These are phyloP conservation scores for Aspergillus floridensis DNA, from an alignment of 2,329 filamentous ascomycete species.

Conservation along the genomic window DNA sequence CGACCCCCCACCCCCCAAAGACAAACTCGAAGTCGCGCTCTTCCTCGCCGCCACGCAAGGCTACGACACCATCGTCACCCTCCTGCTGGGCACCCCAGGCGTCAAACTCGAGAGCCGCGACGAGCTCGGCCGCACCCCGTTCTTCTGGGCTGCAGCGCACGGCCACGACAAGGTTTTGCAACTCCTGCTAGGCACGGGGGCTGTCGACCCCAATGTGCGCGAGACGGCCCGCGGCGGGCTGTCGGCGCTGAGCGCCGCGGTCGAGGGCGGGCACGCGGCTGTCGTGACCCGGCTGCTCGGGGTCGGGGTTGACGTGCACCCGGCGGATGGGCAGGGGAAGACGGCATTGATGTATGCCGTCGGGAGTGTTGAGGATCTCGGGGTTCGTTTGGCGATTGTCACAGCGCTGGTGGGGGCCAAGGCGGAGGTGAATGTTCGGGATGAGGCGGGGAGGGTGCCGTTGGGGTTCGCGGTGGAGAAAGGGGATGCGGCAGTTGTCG, in stretches of 20 bases:
- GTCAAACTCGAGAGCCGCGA: conserved; percentile 22
- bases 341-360: conserved; percentile 19
- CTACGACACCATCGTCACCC: conserved; percentile 25
- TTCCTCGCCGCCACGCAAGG: conserved; percentile 24
- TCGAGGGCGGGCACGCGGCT: conserved; percentile 16
- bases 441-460: conserved; percentile 16
- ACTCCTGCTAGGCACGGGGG: conserved; percentile 19
- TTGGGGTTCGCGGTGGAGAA: conserved; percentile 18
- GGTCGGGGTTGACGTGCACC: conserved; percentile 14
- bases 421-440: conserved; percentile 15
- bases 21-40: conserved; percentile 24
- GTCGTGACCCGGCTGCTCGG: conserved; percentile 15
- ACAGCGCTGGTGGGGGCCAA: conserved; percentile 14
- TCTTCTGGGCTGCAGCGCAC: conserved; percentile 23
- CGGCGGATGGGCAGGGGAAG: conserved; percentile 14
- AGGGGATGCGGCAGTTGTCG: conserved; percentile 13
- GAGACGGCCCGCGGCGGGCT: conserved; percentile 12
- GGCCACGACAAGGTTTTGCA: conserved; percentile 23
- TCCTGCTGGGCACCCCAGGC: conserved; percentile 21
- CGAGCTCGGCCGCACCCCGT: conserved; percentile 19
- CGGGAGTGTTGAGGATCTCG: background rate
- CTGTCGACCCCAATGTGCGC: conserved; percentile 13
- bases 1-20: conserved; percentile 14
- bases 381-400: conserved; percentile 8
- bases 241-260: conserved; percentile 19